Evolutionary conservation across 2,329 filamentous ascomycete genomes (phyloP), one percentile per base, ranked within the genome.

Genomic region (Talaromyces sp.): DNA sequence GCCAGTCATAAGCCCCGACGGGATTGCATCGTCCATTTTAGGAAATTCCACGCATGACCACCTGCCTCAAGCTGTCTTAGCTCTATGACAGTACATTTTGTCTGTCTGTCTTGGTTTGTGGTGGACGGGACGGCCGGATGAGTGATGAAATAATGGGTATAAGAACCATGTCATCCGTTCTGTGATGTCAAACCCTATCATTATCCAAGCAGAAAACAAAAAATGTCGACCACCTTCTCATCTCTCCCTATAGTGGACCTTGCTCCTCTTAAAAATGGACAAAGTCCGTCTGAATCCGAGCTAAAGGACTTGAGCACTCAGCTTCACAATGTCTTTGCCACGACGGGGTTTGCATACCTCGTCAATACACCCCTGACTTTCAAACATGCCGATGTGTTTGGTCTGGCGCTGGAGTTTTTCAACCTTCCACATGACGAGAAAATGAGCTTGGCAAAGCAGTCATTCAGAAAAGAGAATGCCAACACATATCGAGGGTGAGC

Each of bases 291-390:
- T 2, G 60, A 68, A 19, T 68, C 69, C 17, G 69, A 73, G 13
- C 60, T 73, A 49, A 27, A 62, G 9, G 58, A 62, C 13, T 70
- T 81, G n/a, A 74, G 76, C 60, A 62, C 70, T 15, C 68, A 71
- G 51, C 69, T 81, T 7, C 72, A 78, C 65, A 66, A 77, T 57
- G 76, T 77, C 13, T 80, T 81, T 60, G 69, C 77, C 4, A 80
- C 77, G 1, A 78, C 76, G 3, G 79, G 80, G 8, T 81, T 81
- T 64, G 78, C 78, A 7, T 82, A 81, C 64, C 71, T 81, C 8
- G 69, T 73, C 36, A 78, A 80, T 63, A 59, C 72, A 5, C 78
- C 79, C 0, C 64, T 81, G 28, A 76, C 73, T 28, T 79, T 77
- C 65, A 64, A 66, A 39, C 76, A 80, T 62, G 73, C 75, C 1